phyloP scores from a whole-genome alignment of 176 grass and related monocot genomes.

The Rhynchospora tenuis region DNA sequence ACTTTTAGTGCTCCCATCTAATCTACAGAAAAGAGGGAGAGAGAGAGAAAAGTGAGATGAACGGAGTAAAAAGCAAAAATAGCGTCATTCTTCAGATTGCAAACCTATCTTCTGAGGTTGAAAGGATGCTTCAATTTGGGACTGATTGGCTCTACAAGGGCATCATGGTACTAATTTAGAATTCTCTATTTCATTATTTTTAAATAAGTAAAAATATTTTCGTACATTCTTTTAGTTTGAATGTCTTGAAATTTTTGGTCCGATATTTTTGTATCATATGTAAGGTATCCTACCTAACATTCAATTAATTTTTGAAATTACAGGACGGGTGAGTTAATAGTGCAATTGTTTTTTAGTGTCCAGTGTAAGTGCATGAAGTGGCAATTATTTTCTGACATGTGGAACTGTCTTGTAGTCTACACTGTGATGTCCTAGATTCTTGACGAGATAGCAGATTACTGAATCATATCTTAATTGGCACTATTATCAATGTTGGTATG shows the following conservation, averaged over 20 bases:
- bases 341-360: background rate
- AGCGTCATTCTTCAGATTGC: slow-evolving; percentile 81
- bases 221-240: background rate
- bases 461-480: background rate
- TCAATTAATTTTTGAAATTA: background rate
- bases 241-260: background rate
- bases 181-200: background rate
- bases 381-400: background rate
- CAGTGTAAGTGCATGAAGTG: background rate
- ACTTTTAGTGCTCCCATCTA: background rate
- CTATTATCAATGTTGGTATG: background rate
- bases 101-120: slow-evolving; percentile 59
- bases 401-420: background rate
- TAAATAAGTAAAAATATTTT: background rate
- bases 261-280: background rate
- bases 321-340: slow-evolving; percentile 17
- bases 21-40: background rate
- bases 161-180: slow-evolving; percentile 64
- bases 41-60: background rate
- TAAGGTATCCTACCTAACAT: background rate
- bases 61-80: slow-evolving; percentile 45
- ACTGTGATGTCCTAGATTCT: background rate
- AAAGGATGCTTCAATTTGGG: slow-evolving; percentile 75
- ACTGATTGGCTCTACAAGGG: slow-evolving; percentile 99
- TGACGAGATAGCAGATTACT: background rate